phyloP scores from a whole-genome alignment of 2,329 filamentous ascomycete species.

The Falciphora oryzae region DNA sequence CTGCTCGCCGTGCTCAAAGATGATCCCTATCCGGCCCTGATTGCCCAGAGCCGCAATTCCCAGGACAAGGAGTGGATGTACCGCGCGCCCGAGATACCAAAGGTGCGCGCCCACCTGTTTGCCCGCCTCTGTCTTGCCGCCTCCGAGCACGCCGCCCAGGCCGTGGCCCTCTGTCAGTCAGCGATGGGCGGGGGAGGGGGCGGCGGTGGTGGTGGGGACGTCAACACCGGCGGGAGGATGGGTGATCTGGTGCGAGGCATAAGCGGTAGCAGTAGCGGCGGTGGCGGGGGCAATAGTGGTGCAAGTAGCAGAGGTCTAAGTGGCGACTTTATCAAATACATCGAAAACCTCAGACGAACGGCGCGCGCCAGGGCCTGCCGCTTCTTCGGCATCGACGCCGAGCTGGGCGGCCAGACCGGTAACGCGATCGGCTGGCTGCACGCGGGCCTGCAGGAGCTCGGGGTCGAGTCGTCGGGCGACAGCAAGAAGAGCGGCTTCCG shows the following conservation, averaged over 20 bases:
- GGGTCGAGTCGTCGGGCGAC: slow-evolving; percentile 47
- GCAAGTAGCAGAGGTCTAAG: slow-evolving; percentile 46
- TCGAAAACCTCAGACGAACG: slow-evolving; percentile 67
- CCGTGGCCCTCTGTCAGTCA: slow-evolving; percentile 45
- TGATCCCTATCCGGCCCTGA: slow-evolving; percentile 80
- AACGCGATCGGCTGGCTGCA: slow-evolving; percentile 82
- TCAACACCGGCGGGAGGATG: neutral
- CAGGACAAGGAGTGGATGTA: slow-evolving; percentile 97
- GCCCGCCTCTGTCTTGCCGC: slow-evolving; percentile 83
- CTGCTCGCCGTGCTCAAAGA: slow-evolving; percentile 88
- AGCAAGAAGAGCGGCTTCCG: slow-evolving; percentile 44
- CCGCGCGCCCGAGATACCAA: slow-evolving; percentile 77
- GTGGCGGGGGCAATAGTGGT: slow-evolving; percentile 21
- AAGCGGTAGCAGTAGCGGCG: slow-evolving; percentile 13
- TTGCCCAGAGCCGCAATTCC: slow-evolving; percentile 75
- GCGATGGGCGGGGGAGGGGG: slow-evolving; percentile 28
- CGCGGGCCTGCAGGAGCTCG: slow-evolving; percentile 70
- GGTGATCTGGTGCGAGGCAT: neutral
- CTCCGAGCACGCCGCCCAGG: slow-evolving; percentile 77
- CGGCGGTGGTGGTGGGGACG: neutral
- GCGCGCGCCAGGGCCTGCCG: slow-evolving; percentile 80
- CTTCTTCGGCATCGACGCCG: slow-evolving; percentile 86
- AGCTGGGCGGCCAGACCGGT: slow-evolving; percentile 73
- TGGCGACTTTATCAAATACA: slow-evolving; percentile 63
- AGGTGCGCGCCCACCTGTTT: slow-evolving; percentile 83